Percentiles rank a stretch among this genome's conserved stretches.
phyloP scores from a whole-genome alignment of 1,284 basidiomycete genomes.

The Ceratorhiza oryzae-sativae region DNA sequence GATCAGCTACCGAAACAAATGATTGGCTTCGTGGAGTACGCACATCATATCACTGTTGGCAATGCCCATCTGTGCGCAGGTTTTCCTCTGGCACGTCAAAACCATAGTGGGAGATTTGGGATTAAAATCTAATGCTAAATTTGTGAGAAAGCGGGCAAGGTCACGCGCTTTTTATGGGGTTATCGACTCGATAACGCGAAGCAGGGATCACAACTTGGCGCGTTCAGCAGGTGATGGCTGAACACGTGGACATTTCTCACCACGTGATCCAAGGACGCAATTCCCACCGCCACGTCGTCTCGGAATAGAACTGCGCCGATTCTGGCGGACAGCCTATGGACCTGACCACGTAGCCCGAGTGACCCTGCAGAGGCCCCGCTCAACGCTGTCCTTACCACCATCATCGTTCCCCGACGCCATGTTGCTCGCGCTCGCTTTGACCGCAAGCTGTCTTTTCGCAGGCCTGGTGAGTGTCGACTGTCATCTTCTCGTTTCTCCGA shows the following conservation, averaged over 20 bases:
- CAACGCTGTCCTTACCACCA: slow-evolving; percentile 27
- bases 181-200: too few relatives aligned
- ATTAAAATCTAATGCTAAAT: too few relatives aligned
- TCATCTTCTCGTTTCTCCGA: slow-evolving; percentile 19
- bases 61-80: too few relatives aligned
- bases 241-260: background rate
- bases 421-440: background rate
- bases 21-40: too few relatives aligned
- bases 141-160: too few relatives aligned
- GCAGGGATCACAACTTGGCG: too few relatives aligned
- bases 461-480: slow-evolving; percentile 13
- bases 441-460: slow-evolving; percentile 12
- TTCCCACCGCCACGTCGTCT: slow-evolving; percentile 38
- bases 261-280: background rate
- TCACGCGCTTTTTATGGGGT: too few relatives aligned
- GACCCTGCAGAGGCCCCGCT: slow-evolving; percentile 13
- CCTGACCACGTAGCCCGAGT: slow-evolving; percentile 20
- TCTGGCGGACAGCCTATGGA: slow-evolving; percentile 28
- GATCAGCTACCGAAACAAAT: too few relatives aligned
- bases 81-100: too few relatives aligned
- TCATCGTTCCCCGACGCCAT: background rate
- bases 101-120: too few relatives aligned
- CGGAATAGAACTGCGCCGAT: slow-evolving; percentile 22
- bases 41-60: too few relatives aligned
- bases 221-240: too few relatives aligned